phyloP scores from a whole-genome alignment of 768 basidiomycete species.

The Pisolithus marmoratus region DNA sequence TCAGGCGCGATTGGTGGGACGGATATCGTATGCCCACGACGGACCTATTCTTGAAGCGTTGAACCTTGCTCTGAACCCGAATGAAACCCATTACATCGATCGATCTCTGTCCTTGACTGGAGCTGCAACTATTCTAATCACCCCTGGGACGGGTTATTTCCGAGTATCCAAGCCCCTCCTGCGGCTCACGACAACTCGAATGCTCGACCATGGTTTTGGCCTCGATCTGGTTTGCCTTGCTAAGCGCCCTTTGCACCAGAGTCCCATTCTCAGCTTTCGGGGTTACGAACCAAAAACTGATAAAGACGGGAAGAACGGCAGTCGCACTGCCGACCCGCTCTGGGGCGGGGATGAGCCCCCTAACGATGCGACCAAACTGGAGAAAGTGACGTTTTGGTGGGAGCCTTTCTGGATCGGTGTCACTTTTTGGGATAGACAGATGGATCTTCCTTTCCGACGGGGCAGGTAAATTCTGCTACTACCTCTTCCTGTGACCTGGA shows the following conservation, averaged over 20 bases:
- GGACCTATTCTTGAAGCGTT: slow-evolving; percentile 94
- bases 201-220: slow-evolving; percentile 90
- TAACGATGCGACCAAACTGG: slow-evolving; percentile 26
- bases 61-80: slow-evolving; percentile 87
- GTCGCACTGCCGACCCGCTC: slow-evolving; percentile 58
- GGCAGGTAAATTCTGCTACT: slow-evolving; percentile 49
- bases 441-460: slow-evolving; percentile 74
- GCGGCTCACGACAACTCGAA: slow-evolving; percentile 85
- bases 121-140: slow-evolving; percentile 74
- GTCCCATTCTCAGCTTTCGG: slow-evolving; percentile 87
- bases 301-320: slow-evolving; percentile 39
- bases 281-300: slow-evolving; percentile 57
- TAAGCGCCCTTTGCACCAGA: slow-evolving; percentile 89
- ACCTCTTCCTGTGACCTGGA: background rate
- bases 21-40: slow-evolving; percentile 83
- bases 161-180: slow-evolving; percentile 87
- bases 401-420: slow-evolving; percentile 83
- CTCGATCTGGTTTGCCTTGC: slow-evolving; percentile 84
- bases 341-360: slow-evolving; percentile 65
- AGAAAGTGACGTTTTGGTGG: slow-evolving; percentile 75
- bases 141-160: slow-evolving; percentile 92
- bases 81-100: slow-evolving; percentile 93
- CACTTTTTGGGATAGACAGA: slow-evolving; percentile 83
- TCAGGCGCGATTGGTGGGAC: slow-evolving; percentile 67
- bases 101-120: slow-evolving; percentile 90